Base-by-base conservation (phyloP, 257 asterid species). In the Echium plantagineum region DNA sequence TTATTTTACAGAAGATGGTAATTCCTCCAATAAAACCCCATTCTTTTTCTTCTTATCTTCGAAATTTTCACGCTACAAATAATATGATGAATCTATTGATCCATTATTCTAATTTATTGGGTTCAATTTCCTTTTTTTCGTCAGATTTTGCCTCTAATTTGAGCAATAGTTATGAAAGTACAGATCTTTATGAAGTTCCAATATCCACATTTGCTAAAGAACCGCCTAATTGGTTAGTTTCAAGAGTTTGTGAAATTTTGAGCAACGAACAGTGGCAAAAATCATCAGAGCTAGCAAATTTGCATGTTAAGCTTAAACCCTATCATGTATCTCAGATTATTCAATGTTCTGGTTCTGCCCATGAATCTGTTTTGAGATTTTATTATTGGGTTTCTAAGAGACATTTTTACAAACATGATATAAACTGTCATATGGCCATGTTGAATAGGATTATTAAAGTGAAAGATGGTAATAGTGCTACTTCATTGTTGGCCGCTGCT, bases 321-420 rank as follows among this genome's bases (percentile, higher is more conserved):
- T 59, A 52, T 59, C 93, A 85, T 62, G 93, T 87, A 47, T 78
- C 80, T 49, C 65, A 63, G 52, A 74, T 90, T 19, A 70, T 90
- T 58, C 74, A 77, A 63, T 65, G 68, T 62, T 72, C 78, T 66
- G 38, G 38, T 20, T 9, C 62, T 26, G 71, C 67, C 54, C 75
- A 87, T 1, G 89, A 85, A 6, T 75, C 79, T 12, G 90, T 67
- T 57, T 71, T 87, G 59, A 75, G 67, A 60, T 90, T 90, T 60
- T 88, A 85, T 63, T 85, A 72, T 65, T 90, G 96, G 97, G 79
- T 85, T 70, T 90, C 95, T 65, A 82, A 71, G 88, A 63, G 75
- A 74, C 87, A 64, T 73, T 85, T 71, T 61, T 87, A 90, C 94
- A 80, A 83, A 69, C 98, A 87, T 19, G 93, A 85, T 76, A 59